Conservation (phyloP, 192 early-diverging fungal genomes). For the Backusella mclennaniae region DNA sequence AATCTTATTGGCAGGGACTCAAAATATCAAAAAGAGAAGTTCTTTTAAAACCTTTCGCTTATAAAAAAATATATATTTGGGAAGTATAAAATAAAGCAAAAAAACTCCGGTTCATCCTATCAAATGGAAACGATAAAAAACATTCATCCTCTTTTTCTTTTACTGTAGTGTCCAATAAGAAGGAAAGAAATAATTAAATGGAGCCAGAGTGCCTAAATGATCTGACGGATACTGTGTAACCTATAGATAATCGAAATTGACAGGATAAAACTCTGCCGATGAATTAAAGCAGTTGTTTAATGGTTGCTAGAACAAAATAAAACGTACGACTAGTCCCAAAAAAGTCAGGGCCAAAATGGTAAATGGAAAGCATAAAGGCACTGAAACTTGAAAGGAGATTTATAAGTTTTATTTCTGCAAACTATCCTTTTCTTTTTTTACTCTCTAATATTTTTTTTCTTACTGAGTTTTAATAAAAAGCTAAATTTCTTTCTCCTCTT, state of each 20-base stretch:
- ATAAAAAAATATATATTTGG: background rate
- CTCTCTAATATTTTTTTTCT: background rate
- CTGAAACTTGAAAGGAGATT: background rate
- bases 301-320: background rate
- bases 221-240: background rate
- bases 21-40: background rate
- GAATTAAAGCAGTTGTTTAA: background rate
- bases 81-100: background rate
- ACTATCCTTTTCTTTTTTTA: background rate
- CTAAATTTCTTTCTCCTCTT: constrained; percentile 4
- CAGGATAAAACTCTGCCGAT: background rate
- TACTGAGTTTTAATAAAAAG: background rate
- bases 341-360: background rate
- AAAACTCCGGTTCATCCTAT: constrained; percentile 3
- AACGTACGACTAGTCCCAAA: background rate
- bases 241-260: background rate
- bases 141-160: background rate
- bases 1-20: background rate
- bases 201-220: background rate
- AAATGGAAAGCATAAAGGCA: background rate
- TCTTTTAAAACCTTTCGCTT: constrained; percentile 2
- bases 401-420: constrained; percentile 1
- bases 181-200: background rate
- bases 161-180: background rate
- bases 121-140: background rate